Base-by-base conservation (phyloP, 2,329 filamentous ascomycete species). In the Claviceps paspali region DNA sequence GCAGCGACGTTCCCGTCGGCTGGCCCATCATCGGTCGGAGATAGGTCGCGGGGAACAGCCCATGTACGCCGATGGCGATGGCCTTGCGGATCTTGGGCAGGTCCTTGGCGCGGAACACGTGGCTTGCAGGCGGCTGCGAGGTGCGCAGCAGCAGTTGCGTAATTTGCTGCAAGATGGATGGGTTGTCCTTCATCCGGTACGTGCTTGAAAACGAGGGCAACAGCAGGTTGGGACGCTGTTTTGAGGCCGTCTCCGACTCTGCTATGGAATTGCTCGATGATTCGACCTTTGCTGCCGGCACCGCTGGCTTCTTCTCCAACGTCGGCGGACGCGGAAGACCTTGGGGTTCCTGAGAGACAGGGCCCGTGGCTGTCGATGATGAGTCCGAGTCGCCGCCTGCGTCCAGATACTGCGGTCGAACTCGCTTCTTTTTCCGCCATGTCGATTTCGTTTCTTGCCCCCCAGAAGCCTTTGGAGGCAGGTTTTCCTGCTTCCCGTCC, bases 21-120 rank as follows among this genome's bases (percentile, higher is more conserved):
- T 94, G 88, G 0, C 91, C 91, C 12, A 96, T 79, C 47, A 98
- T 82, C 15, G 80, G 82, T n/a, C 91, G 79, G 26, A 98, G 68
- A 29, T 92, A 73, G 0, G 81, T 75, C 1, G 85, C 85, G 1
- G 91, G 91, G 46, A 96, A 95, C 42, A 93, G 81, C 1, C 91
- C 91, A 55, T 98, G 91, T 1, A 98, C 76, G 28, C 91, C 91
- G 46, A 98, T 94, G 1, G 87, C 86, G 5, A 98, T 68, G 10
- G 91, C 91, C 46, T 81, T 91, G 51, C 76, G 84, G 33, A 96
- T 76, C 45, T 72, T 80, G 1, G 76, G 81, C 0, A 74, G 67
- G 6, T 82, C 73, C 31, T 76, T 76, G 6, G 75, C 61, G 23
- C 84, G 70, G 46, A 76, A 79, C 5, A 95, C 75, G 53, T 95